phyloP scores from a whole-genome alignment of 768 basidiomycete species.

The Lactarius sanguifluus region DNA sequence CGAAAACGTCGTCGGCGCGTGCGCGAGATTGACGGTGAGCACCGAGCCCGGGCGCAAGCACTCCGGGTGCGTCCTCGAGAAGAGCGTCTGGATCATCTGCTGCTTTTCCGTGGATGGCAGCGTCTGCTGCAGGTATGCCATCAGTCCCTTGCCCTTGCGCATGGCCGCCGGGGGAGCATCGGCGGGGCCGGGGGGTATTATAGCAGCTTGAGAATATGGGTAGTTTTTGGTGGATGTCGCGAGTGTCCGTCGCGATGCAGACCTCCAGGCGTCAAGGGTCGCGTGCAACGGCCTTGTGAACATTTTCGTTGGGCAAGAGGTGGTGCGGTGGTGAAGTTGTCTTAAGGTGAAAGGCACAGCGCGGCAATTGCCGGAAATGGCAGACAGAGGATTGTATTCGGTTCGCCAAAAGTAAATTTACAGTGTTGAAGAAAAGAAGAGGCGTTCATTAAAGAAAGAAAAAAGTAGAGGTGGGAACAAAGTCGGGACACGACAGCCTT shows the following conservation, averaged over 20 bases:
- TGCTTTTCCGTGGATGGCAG: slow-evolving; percentile 70
- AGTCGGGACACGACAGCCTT: slow-evolving; percentile 8
- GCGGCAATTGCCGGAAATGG: slow-evolving; percentile 19
- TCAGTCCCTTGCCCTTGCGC: slow-evolving; percentile 70
- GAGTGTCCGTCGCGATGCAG: slow-evolving; percentile 11
- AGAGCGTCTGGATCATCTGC: slow-evolving; percentile 63
- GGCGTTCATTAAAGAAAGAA: slow-evolving; percentile 14
- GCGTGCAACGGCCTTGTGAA: slow-evolving; percentile 14
- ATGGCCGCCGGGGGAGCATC: slow-evolving; percentile 48
- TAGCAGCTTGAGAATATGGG: slow-evolving; percentile 71
- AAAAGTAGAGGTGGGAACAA: slow-evolving; percentile 12
- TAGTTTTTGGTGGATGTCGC: slow-evolving; percentile 39
- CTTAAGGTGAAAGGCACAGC: neutral
- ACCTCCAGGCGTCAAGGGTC: slow-evolving; percentile 7
- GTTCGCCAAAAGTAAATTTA: slow-evolving; percentile 5
- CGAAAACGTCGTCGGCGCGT: slow-evolving; percentile 81
- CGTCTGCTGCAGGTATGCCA: slow-evolving; percentile 67
- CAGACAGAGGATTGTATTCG: neutral
- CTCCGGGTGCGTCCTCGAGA: slow-evolving; percentile 66
- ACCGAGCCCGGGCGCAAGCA: slow-evolving; percentile 84
- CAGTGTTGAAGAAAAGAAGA: slow-evolving; percentile 4
- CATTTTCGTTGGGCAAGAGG: slow-evolving; percentile 12
- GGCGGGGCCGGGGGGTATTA: slow-evolving; percentile 49
- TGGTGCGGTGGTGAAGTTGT: neutral
- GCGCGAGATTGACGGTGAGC: slow-evolving; percentile 70